A percentile compares a stretch with the other conserved stretches of the same genome.
Conservation (phyloP, 2,329 filamentous ascomycete genomes). For the Penicillium hesseltinei region DNA sequence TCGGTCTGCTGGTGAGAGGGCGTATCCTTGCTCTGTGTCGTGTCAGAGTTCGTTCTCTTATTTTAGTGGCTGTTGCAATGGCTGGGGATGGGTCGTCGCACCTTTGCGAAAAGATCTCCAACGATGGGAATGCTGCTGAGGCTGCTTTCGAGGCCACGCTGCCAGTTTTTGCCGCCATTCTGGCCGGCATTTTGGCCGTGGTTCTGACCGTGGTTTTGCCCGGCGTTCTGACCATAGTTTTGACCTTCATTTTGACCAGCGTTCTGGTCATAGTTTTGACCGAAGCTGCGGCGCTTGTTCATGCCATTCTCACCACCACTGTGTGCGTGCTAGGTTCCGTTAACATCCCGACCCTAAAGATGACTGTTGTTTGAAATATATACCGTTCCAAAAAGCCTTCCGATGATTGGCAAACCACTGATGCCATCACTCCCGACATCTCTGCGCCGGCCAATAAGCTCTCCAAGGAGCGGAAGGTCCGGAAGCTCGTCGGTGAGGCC, state of each 20-base stretch:
- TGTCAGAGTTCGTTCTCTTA: background rate
- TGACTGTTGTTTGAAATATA: background rate
- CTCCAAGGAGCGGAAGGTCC: slow-evolving; percentile 4
- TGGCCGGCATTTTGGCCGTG: slow-evolving; percentile 3
- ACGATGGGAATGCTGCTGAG: slow-evolving; percentile 16
- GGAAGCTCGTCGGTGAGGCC: slow-evolving; percentile 10
- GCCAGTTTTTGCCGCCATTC: background rate
- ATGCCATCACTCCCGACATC: background rate
- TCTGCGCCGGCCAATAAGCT: background rate
- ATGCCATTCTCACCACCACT: slow-evolving; percentile 8
- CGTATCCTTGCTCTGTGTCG: background rate
- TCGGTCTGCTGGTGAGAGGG: background rate
- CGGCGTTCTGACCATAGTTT: background rate
- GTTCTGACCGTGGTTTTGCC: slow-evolving; percentile 1
- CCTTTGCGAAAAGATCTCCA: slow-evolving; percentile 12
- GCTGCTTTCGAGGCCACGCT: slow-evolving; percentile 4
- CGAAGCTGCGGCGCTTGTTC: background rate
- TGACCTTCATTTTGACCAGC: slow-evolving; percentile 10
- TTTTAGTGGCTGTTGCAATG: background rate
- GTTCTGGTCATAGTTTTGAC: slow-evolving; percentile 12
- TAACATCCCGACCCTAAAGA: background rate
- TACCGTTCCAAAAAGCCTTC: slow-evolving; percentile 7
- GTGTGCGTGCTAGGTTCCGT: slow-evolving; percentile 2
- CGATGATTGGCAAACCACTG: slow-evolving; percentile 2
- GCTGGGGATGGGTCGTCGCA: background rate